Conservation (phyloP, 768 basidiomycete genomes). For the Phaeotremella skinneri region DNA sequence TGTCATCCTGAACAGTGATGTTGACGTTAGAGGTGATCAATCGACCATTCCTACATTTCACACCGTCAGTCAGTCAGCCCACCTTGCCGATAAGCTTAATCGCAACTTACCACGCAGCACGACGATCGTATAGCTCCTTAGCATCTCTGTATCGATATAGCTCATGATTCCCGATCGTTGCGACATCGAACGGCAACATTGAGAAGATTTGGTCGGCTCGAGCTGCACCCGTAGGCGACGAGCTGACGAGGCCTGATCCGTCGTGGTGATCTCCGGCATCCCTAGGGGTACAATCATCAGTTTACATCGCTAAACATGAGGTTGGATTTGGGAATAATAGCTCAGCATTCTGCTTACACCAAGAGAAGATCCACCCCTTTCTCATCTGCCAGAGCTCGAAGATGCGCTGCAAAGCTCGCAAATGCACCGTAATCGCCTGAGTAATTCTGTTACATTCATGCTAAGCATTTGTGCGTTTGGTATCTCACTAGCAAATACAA, state of each 20-base stretch:
- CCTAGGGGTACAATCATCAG: slow-evolving; percentile 22
- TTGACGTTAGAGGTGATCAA: slow-evolving; percentile 84
- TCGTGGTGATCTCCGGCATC: slow-evolving; percentile 52
- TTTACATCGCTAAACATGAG: slow-evolving; percentile 58
- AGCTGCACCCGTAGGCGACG: slow-evolving; percentile 28
- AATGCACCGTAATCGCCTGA: slow-evolving; percentile 74
- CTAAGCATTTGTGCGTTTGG: background rate
- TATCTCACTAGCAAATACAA: slow-evolving; percentile 1
- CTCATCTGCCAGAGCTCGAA: slow-evolving; percentile 71
- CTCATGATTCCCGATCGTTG: slow-evolving; percentile 87
- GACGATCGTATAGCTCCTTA: slow-evolving; percentile 27
- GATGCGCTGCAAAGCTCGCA: slow-evolving; percentile 76
- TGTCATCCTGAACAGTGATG: slow-evolving; percentile 63
- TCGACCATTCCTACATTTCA: slow-evolving; percentile 58
- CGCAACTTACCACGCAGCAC: slow-evolving; percentile 34
- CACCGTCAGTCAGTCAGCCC: background rate
- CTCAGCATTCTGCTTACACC: slow-evolving; percentile 51
- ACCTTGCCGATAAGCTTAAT: slow-evolving; percentile 5
- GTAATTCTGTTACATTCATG: slow-evolving; percentile 41
- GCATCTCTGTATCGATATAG: slow-evolving; percentile 58
- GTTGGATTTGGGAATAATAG: slow-evolving; percentile 56
- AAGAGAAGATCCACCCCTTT: slow-evolving; percentile 78
- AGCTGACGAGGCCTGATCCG: slow-evolving; percentile 48
- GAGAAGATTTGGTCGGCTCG: slow-evolving; percentile 69
- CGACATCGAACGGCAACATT: slow-evolving; percentile 72